A percentile compares a stretch with the other conserved stretches of the same genome.
These are phyloP conservation scores for Phytophthora pinifolia DNA, from an alignment of 352 stramenopile genomes.

Conservation along the genomic window DNA sequence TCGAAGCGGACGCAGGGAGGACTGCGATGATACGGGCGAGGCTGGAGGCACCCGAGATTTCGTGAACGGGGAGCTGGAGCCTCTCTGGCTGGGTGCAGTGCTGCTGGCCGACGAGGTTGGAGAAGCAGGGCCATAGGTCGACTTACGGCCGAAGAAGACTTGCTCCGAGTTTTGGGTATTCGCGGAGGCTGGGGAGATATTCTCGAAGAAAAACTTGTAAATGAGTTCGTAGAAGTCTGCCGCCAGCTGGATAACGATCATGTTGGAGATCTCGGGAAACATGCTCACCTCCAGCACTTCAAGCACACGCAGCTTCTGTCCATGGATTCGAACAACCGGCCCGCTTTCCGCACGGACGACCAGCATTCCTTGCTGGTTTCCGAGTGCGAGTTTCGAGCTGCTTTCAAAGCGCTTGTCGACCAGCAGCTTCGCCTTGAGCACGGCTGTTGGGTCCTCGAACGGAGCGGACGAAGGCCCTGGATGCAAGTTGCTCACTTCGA, in stretches of 20 bases:
- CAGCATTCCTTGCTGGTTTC: constrained; percentile 73
- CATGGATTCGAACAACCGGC: constrained; percentile 59
- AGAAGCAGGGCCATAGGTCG: constrained; percentile 8
- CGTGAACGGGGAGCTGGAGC: constrained; percentile 20
- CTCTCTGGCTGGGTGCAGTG: constrained; percentile 8
- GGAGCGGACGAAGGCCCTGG: constrained; percentile 66
- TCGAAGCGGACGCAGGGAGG: constrained; percentile 12
- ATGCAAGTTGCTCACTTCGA: constrained; percentile 83
- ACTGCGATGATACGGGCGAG: constrained; percentile 7
- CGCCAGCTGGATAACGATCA: constrained; percentile 83
- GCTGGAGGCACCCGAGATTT: constrained; percentile 16
- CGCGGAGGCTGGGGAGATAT: constrained; percentile 21
- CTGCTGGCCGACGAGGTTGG: constrained; percentile 15
- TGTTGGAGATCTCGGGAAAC: constrained; percentile 81
- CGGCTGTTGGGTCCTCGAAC: constrained; percentile 74
- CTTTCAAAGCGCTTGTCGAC: constrained; percentile 56
- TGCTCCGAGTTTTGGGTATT: constrained; percentile 51
- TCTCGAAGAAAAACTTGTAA: constrained; percentile 87
- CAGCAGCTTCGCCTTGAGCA: constrained; percentile 71
- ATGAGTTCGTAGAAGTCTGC: constrained; percentile 83
- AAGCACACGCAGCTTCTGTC: constrained; percentile 68
- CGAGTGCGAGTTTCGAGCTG: constrained; percentile 22
- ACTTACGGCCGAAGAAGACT: constrained; percentile 61
- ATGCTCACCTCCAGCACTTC: constrained; percentile 82
- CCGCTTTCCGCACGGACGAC: constrained; percentile 75